These are phyloP conservation scores for Pestalotiopsis sp. DNA, from an alignment of 2,329 filamentous ascomycete species.

Conservation along the genomic window DNA sequence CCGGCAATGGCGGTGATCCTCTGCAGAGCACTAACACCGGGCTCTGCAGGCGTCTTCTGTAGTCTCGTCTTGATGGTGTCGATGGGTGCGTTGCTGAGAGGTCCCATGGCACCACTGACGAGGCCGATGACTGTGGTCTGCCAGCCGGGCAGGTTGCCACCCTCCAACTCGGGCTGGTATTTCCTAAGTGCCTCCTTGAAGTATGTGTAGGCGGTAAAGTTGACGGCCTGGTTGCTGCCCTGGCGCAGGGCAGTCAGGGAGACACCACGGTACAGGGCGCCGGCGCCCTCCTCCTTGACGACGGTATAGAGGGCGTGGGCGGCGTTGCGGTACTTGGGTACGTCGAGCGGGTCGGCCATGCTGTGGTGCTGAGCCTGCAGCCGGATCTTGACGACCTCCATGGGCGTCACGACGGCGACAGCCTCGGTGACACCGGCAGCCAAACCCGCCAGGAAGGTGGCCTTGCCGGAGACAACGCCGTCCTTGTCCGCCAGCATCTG, in stretches of 20 bases:
- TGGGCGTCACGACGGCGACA: constrained; percentile 92
- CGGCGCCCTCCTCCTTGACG: constrained; percentile 84
- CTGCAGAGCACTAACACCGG: constrained; percentile 77
- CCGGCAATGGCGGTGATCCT: constrained; percentile 77
- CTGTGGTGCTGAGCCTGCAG: constrained; percentile 97
- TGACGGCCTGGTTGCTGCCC: constrained; percentile 96
- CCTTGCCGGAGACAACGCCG: constrained; percentile 68
- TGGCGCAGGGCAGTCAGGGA: constrained; percentile 90
- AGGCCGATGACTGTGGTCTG: constrained; percentile 92
- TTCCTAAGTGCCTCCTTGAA: constrained; percentile 79
- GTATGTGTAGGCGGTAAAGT: constrained; percentile 97
- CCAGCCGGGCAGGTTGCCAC: constrained; percentile 72
- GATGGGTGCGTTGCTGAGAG: constrained; percentile 94
- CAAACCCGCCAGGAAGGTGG: constrained; percentile 75
- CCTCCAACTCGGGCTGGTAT: constrained; percentile 69
- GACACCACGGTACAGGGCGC: constrained; percentile 90
- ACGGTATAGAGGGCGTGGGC: constrained; percentile 84
- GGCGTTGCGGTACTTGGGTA: constrained; percentile 97
- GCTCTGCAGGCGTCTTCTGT: constrained; percentile 83
- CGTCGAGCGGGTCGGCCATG: constrained; percentile 93
- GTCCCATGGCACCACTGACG: constrained; percentile 91
- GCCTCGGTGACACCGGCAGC: constrained; percentile 94
- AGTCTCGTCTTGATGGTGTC: constrained; percentile 98
- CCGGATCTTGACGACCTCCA: constrained; percentile 99
- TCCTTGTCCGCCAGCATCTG: constrained; percentile 72